phyloP scores from a whole-genome alignment of 176 grass and related monocot species.

The Luzula sylvatica region DNA sequence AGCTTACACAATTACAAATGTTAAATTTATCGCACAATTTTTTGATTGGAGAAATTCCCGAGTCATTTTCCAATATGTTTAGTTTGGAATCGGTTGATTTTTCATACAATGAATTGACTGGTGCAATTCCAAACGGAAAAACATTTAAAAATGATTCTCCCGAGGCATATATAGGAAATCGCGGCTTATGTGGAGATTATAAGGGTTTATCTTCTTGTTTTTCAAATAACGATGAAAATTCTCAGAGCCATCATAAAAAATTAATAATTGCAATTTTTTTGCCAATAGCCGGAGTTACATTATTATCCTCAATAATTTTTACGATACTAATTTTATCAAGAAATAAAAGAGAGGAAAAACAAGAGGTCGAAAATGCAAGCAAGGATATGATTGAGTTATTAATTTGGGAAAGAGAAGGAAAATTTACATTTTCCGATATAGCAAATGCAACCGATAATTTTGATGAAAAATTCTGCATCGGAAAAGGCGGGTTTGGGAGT shows the following conservation, averaged over 20 bases:
- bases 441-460: slow-evolving; percentile 68
- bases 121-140: slow-evolving; percentile 40
- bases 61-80: slow-evolving; percentile 34
- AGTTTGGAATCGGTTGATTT: slow-evolving; percentile 77
- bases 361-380: slow-evolving; percentile 24
- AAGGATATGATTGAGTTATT: slow-evolving; percentile 37
- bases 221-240: background rate
- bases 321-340: no score
- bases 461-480: slow-evolving; percentile 57
- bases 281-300: background rate
- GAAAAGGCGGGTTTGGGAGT: slow-evolving; percentile 59
- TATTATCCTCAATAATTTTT: slow-evolving; percentile 14
- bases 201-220: slow-evolving; percentile 30
- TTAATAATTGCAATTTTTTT: slow-evolving; percentile 31
- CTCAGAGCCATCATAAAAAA: slow-evolving; percentile 22
- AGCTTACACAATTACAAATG: slow-evolving; percentile 32
- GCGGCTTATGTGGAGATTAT: slow-evolving; percentile 49
- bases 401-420: slow-evolving; percentile 64
- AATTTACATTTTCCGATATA: slow-evolving; percentile 60
- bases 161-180: slow-evolving; percentile 40
- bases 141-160: slow-evolving; percentile 36
- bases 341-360: slow-evolving; percentile 21
- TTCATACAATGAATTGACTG: slow-evolving; percentile 71
- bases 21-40: slow-evolving; percentile 73
- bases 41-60: slow-evolving; percentile 51